Evolutionary conservation across 768 basidiomycete genomes (phyloP).

Genomic region (Mycena maculata): DNA sequence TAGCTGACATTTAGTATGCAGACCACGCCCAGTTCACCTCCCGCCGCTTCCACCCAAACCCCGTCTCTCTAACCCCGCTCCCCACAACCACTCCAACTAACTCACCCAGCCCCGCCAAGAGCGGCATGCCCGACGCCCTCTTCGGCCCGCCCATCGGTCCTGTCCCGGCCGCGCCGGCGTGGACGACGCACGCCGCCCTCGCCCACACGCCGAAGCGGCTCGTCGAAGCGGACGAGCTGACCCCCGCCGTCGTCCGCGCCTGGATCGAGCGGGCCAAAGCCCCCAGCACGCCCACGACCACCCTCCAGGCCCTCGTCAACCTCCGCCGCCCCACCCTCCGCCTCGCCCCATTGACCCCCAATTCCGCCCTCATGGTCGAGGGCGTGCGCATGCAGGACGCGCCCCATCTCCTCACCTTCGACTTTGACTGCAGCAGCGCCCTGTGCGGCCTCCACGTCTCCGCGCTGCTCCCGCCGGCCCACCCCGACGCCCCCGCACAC

Average conservation of each 20-base stretch:
- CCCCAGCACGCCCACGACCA: conserved; percentile 74
- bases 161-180: conserved; percentile 73
- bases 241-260: conserved; percentile 80
- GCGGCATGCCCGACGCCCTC: conserved; percentile 73
- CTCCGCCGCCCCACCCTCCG: conserved; percentile 90
- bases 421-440: conserved; percentile 92
- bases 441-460: conserved; percentile 85
- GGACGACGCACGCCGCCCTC: conserved; percentile 67
- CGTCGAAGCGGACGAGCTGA: conserved; percentile 73
- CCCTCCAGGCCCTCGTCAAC: conserved; percentile 93
- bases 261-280: conserved; percentile 91
- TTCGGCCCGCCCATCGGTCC: conserved; percentile 94
- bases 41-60: conserved; percentile 24
- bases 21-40: conserved; percentile 35
- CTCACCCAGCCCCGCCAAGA: no score
- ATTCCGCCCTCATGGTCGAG: conserved; percentile 41
- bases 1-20: not conserved
- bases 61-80: conserved; percentile 24
- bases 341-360: conserved; percentile 70
- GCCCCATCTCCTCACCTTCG: conserved; percentile 85
- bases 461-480: conserved; percentile 74
- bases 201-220: conserved; percentile 60
- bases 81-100: not conserved
- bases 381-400: conserved; percentile 56
- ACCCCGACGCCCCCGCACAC: conserved; percentile 62